A percentile compares a stretch with the other conserved stretches of the same genome.
phyloP scores from a whole-genome alignment of 1,284 basidiomycete genomes.

The Ceratobasidium papillatum region DNA sequence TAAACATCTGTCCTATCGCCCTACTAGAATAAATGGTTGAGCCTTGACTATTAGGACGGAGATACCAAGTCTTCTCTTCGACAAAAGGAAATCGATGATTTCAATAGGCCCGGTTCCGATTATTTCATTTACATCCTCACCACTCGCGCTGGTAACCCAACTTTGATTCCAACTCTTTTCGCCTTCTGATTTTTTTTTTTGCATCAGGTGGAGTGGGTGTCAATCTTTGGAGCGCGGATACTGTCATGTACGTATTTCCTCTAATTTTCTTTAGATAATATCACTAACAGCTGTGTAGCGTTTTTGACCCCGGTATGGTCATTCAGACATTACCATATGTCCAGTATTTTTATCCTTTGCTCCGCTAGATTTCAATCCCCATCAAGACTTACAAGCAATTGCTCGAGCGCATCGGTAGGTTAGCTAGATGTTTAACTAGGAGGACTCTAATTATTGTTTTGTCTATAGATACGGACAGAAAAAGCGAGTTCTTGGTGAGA shows the following conservation, averaged over 20 bases:
- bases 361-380: conserved; percentile 95
- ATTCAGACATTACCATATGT: neutral
- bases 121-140: conserved; percentile 91
- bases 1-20: conserved; percentile 54
- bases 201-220: conserved; percentile 53
- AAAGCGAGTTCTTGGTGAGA: conserved; percentile 43
- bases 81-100: conserved; percentile 94
- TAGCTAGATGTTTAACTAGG: neutral
- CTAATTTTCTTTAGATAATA: no score
- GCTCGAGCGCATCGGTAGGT: conserved; percentile 77
- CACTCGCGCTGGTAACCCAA: conserved; percentile 93
- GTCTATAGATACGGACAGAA: conserved; percentile 51
- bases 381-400: conserved; percentile 78
- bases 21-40: neutral
- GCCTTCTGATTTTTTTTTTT: conserved; percentile 44
- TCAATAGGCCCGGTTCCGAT: conserved; percentile 87
- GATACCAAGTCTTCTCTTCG: conserved; percentile 86
- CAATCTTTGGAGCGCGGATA: conserved; percentile 70
- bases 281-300: neutral
- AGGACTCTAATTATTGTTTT: conserved; percentile 44
- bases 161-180: conserved; percentile 59
- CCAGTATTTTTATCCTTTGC: conserved; percentile 51
- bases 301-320: conserved; percentile 32
- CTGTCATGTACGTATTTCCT: conserved; percentile 68
- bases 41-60: conserved; percentile 71